Evolutionary conservation across 768 basidiomycete genomes (phyloP), one percentile per base, ranked within the genome.

Genomic region (Trametes cingulata): DNA sequence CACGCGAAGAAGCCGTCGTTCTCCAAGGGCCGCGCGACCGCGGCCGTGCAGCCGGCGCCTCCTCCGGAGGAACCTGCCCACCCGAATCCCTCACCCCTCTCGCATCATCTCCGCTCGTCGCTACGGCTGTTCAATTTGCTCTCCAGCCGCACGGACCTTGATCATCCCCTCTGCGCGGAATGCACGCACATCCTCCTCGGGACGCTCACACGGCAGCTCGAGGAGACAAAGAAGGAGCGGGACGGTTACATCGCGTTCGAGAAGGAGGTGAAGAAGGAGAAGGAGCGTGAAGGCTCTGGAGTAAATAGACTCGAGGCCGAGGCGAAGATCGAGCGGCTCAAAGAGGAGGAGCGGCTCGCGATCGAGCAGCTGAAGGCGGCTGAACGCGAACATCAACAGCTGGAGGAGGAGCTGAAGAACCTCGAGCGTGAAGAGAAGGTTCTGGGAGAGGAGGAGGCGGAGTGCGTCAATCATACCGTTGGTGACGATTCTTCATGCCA

Each of bases 221-320:
- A 96, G 58, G 94, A 97, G 76, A 89, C 90, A 2, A 92, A 87
- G 76, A 90, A 87, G 70, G 94, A 97, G 70, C 78, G 94, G 59
- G 95, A 97, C 65, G 93, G 93, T 0, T 97, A 96, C 71, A 86
- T 93, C 62, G 91, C 92, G 0, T 98, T 95, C 69, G 94, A 96
- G 73, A 88, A 88, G 71, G 91, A 95, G 63, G 82, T 91, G 3
- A 81, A 85, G 69, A 91, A 87, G 73, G 90, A 95, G 72, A 84
- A 80, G 64, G 92, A 95, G 65, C 78, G 86, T 45, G 86, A 89
- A 66, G 78, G 77, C 14, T 47, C 61, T 85, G 55, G 84, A 82
- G 3, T 81, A 65, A 82, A 78, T 27, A 82, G 77, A 64, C 87
- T 85, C 61, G 86, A 89, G 65, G 83, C 85, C 9, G 85, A 87